A percentile compares a stretch with the other conserved stretches of the same genome.
phyloP scores from a whole-genome alignment of 1,284 basidiomycete species.

The Agroathelia rolfsii region DNA sequence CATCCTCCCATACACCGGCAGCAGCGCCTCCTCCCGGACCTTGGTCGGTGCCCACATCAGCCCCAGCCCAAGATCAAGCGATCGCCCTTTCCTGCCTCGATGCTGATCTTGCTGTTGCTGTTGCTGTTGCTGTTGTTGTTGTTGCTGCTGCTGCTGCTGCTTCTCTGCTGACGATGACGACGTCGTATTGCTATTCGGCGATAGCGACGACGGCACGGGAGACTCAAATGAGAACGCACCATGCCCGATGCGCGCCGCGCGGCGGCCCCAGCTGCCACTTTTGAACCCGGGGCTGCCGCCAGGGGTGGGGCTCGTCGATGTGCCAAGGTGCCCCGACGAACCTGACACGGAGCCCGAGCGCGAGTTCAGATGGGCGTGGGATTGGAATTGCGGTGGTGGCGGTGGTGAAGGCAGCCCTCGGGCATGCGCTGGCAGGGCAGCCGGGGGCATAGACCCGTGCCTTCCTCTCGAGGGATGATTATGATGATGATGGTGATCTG shows the following conservation, averaged over 20 bases:
- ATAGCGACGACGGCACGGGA: slow-evolving; percentile 31
- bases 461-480: too few relatives aligned
- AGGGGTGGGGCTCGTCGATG: slow-evolving; percentile 7
- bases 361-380: slow-evolving; percentile 4
- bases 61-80: slow-evolving; percentile 54
- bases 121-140: slow-evolving; percentile 21
- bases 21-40: slow-evolving; percentile 50
- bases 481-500: too few relatives aligned
- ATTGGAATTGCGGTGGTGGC: slow-evolving; percentile 10
- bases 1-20: too few relatives aligned
- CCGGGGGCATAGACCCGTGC: too few relatives aligned
- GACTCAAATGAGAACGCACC: slow-evolving; percentile 40
- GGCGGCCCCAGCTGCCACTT: slow-evolving; percentile 12
- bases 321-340: slow-evolving; percentile 11
- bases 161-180: slow-evolving; percentile 2
- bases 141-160: slow-evolving; percentile 5
- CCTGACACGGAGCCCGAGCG: slow-evolving; percentile 3
- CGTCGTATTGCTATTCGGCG: slow-evolving; percentile 10
- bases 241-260: slow-evolving; percentile 24
- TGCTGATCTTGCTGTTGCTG: slow-evolving; percentile 22
- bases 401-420: slow-evolving; percentile 8
- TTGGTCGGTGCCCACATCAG: slow-evolving; percentile 57
- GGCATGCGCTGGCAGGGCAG: too few relatives aligned
- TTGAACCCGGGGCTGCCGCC: slow-evolving; percentile 9
- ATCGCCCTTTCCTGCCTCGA: slow-evolving; percentile 47